phyloP scores from a whole-genome alignment of 495 filamentous ascomycete genomes.

The Glonium stellatum region DNA sequence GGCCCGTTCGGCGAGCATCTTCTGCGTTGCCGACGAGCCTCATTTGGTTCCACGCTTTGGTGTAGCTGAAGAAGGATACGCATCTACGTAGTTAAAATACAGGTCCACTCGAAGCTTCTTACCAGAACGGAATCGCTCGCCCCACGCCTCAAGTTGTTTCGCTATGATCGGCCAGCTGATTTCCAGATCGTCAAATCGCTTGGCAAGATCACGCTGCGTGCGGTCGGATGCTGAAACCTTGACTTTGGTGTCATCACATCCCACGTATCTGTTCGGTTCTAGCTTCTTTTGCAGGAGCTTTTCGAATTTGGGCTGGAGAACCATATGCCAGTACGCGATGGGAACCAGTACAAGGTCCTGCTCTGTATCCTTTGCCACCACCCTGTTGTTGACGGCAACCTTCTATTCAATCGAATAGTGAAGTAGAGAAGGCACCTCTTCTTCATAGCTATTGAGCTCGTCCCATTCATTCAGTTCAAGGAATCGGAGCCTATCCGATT shows the following conservation, averaged over 20 bases:
- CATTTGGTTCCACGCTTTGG: neutral
- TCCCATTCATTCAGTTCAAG: constrained; percentile 19
- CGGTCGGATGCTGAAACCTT: constrained; percentile 6
- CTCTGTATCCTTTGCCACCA: constrained; percentile 35
- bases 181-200: constrained; percentile 7
- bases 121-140: neutral
- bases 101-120: constrained; percentile 7
- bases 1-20: neutral
- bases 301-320: neutral
- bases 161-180: constrained; percentile 7
- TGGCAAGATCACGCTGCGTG: constrained; percentile 8
- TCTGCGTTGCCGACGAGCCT: neutral
- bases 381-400: constrained; percentile 33
- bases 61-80: neutral
- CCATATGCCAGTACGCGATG: constrained; percentile 29
- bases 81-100: constrained; percentile 10
- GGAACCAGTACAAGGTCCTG: constrained; percentile 28
- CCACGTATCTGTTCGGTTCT: neutral
- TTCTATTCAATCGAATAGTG: constrained; percentile 40
- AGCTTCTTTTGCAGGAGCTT: constrained; percentile 6
- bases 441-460: constrained; percentile 27
- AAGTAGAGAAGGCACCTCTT: constrained; percentile 33
- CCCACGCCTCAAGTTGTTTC: constrained; percentile 8
- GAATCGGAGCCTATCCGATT: neutral
- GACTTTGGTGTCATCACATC: constrained; percentile 3